Percentiles rank a stretch among this genome's conserved stretches.
Conservation (phyloP, 371 early-diverging fungal species). For the Mortierella sp. region DNA sequence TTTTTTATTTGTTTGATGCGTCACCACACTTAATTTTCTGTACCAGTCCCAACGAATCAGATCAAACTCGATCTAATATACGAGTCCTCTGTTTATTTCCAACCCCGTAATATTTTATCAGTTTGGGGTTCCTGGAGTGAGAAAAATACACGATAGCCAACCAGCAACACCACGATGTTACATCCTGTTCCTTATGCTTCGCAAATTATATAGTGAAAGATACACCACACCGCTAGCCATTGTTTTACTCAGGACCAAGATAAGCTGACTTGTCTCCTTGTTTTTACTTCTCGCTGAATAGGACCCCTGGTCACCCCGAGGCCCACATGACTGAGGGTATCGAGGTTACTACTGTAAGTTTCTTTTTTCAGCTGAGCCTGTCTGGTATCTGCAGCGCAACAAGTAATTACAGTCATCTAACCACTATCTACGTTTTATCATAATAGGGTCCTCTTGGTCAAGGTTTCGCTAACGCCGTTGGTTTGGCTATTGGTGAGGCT, state of each 20-base stretch:
- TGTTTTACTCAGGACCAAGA: no score
- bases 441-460: slow-evolving; percentile 97
- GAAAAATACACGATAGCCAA: no score
- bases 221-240: background rate
- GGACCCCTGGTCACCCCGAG: slow-evolving; percentile 98
- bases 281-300: slow-evolving; percentile 32
- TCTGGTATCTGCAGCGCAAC: background rate
- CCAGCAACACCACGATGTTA: background rate
- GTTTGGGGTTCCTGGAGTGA: slow-evolving; percentile 10
- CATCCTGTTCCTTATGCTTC: background rate
- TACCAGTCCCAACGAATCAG: slow-evolving; percentile 19
- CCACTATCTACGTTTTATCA: no score
- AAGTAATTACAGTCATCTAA: slow-evolving; percentile 56
- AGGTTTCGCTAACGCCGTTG: slow-evolving; percentile 97
- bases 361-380: background rate
- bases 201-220: background rate
- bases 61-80: slow-evolving; percentile 1
- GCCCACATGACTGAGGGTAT: slow-evolving; percentile 87
- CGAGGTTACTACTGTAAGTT: slow-evolving; percentile 91
- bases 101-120: slow-evolving; percentile 12
- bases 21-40: slow-evolving; percentile 1
- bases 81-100: background rate
- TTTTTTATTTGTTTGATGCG: slow-evolving; percentile 1
- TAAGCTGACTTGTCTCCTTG: background rate
- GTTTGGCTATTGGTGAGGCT: slow-evolving; percentile 95